These are phyloP conservation scores for Davidsoniella australis DNA, from an alignment of 2,329 filamentous ascomycete genomes.

Conservation along the genomic window DNA sequence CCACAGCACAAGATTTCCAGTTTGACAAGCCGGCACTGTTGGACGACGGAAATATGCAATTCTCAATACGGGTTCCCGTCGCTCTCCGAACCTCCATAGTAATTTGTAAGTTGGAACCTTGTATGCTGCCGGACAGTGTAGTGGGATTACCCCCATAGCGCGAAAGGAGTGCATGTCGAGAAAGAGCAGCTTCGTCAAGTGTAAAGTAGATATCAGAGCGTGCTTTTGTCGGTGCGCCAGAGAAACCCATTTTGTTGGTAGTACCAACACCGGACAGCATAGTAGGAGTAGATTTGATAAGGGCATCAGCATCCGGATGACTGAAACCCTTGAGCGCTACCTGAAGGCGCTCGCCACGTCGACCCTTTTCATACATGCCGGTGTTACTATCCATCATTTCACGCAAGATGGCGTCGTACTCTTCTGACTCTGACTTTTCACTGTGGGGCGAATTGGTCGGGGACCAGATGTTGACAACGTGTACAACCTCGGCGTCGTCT, in stretches of 20 bases:
- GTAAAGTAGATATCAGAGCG: constrained; percentile 93
- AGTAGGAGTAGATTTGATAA: constrained; percentile 79
- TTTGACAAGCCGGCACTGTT: constrained; percentile 64
- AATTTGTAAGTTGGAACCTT: constrained; percentile 64
- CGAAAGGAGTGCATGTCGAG: constrained; percentile 54
- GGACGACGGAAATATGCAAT: constrained; percentile 74
- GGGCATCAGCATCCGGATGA: constrained; percentile 55
- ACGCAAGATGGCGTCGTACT: constrained; percentile 57
- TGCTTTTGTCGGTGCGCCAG: constrained; percentile 71
- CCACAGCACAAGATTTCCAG: constrained; percentile 71
- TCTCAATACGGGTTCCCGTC: constrained; percentile 66
- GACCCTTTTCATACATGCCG: constrained; percentile 58
- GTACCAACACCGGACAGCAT: constrained; percentile 64
- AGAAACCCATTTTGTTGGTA: constrained; percentile 83
- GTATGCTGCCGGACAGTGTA: constrained; percentile 42
- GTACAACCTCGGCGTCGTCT: constrained; percentile 56
- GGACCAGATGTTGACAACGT: constrained; percentile 63
- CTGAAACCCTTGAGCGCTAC: constrained; percentile 65
- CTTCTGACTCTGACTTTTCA: constrained; percentile 25
- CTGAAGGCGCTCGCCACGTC: constrained; percentile 58
- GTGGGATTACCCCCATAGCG: constrained; percentile 58
- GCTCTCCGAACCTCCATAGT: constrained; percentile 73
- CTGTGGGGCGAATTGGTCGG: constrained; percentile 31
- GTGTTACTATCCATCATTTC: constrained; percentile 56
- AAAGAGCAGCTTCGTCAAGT: constrained; percentile 60